These are phyloP conservation scores for Verticillium isaacii DNA, from an alignment of 2,329 filamentous ascomycete genomes.

Conservation along the genomic window DNA sequence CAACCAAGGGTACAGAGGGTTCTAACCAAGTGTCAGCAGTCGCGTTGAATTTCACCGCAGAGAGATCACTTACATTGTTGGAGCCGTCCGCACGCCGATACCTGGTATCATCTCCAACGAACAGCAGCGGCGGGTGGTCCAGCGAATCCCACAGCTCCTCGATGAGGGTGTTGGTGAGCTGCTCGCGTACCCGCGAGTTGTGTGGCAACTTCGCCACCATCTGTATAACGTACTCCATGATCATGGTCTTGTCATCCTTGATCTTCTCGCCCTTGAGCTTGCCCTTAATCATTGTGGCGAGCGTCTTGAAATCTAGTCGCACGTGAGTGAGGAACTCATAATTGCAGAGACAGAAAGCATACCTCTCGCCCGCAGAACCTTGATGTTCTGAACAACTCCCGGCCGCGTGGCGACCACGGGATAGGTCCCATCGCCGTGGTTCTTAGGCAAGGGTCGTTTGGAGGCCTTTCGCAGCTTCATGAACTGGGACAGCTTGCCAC, in stretches of 20 bases:
- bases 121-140: slow-evolving; percentile 67
- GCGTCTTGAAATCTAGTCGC: slow-evolving; percentile 52
- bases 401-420: slow-evolving; percentile 41
- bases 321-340: neutral
- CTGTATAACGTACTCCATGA: slow-evolving; percentile 71
- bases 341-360: slow-evolving; percentile 13
- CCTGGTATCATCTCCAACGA: slow-evolving; percentile 55
- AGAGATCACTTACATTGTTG: slow-evolving; percentile 45
- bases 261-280: slow-evolving; percentile 60
- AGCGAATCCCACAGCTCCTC: slow-evolving; percentile 66
- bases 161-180: slow-evolving; percentile 64
- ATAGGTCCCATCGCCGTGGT: slow-evolving; percentile 60
- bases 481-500: slow-evolving; percentile 12
- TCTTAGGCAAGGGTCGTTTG: slow-evolving; percentile 56
- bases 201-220: slow-evolving; percentile 61
- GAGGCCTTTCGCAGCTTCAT: slow-evolving; percentile 39
- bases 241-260: slow-evolving; percentile 70
- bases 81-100: slow-evolving; percentile 69
- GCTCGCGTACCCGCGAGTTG: slow-evolving; percentile 54
- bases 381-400: slow-evolving; percentile 52
- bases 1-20: slow-evolving; percentile 59
- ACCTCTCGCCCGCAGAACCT: slow-evolving; percentile 45
- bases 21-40: slow-evolving; percentile 31
- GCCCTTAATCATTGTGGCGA: slow-evolving; percentile 54
- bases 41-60: neutral